Base-by-base conservation (phyloP, 164 flowering plant genomes). In the Cinnamomum micranthum region DNA sequence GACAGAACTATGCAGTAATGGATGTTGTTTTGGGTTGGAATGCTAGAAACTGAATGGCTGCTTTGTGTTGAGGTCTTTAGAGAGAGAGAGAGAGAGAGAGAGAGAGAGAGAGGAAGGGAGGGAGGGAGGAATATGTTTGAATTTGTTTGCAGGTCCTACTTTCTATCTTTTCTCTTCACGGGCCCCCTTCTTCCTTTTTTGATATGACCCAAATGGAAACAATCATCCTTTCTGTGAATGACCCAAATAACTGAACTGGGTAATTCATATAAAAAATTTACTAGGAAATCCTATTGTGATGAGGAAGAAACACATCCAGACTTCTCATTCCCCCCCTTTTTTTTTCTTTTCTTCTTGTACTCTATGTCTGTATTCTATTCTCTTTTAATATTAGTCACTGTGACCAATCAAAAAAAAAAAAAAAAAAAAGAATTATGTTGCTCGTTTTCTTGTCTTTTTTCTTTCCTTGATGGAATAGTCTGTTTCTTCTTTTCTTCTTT, bases 111-210 rank as follows among this genome's bases (percentile, higher is more conserved):
- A n/a, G n/a, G n/a, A n/a, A n/a, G 24, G 70, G 73, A 35, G 4
- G 19, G 9, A 68, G 25, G 63, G 13, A 75, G 58, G 73, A 60
- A 65, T 74, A 74, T 72, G 75, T 77, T 74, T 68, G 71, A 70
- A 63, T 72, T 52, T 64, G 6, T 74, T 74, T 80, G 70, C 71
- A 74, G 73, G 63, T 63, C 64, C n/a, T 77, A 70, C 80, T 82
- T 77, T 81, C 62, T 76, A 76, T 68, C 79, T 65, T 75, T 74
- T 78, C 80, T 55, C 67, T 35, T 77, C 76, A 70, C 75, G 86
- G 84, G 83, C 0, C 80, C 81, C 76, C 17, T 75, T 69, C 25
- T 77, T 66, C 64, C 63, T 71, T 75, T 75, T 76, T 14, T 51
- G 47, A 65, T 47, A 69, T 74, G 79, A 74, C 75, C 75, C 77